Base-by-base conservation (phyloP, 1,284 basidiomycete species). In the Tilletia setariae region DNA sequence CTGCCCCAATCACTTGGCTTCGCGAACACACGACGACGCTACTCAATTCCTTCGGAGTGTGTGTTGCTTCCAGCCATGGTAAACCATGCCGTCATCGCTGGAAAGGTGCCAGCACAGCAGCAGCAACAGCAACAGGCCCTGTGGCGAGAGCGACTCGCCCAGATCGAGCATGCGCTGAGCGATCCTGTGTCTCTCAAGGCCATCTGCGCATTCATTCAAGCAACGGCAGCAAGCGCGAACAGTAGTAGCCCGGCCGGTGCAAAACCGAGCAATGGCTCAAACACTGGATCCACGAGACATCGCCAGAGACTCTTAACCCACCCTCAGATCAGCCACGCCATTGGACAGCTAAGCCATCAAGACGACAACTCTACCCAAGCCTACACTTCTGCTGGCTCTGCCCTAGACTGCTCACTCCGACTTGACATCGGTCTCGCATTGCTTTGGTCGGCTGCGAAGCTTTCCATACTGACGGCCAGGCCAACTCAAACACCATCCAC, bases 191-290 rank as follows among this genome's bases (percentile, higher is more conserved):
- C 32, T 7, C 56, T 61, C 15, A 32, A 61, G 56, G 28, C 32
- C 8, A 16, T 61, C 56, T 61, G 56, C 56, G 56, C 56, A 13
- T 35, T 61, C 56, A 28, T 61, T 11, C 30, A 61, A 15, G 35
- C 56, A 4, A 61, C 35, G 35, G 35, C 35, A 40, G 35, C 35
- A 11, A 6, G 35, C 11, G 35, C 35, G 6, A 40, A 11, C 35
- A 40, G 35, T 11, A 40, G 35, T n/a, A n/a, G n/a, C n/a, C n/a
- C n/a, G n/a, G n/a, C n/a, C n/a, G n/a, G n/a, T 11, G 35, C 35
- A 53, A 28, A 53, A 6, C 51, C 21, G 21, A 53, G 35, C 35
- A 40, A 40, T 40, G 6, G 11, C n/a, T 53, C 51, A 11, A n/a
- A 53, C 6, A 23, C 23, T 15, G 51, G 21, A 28, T 7, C 51